Evolutionary conservation across 495 filamentous ascomycete species (phyloP), one percentile per base, ranked within the genome.

Genomic region (Podospora appendiculata): DNA sequence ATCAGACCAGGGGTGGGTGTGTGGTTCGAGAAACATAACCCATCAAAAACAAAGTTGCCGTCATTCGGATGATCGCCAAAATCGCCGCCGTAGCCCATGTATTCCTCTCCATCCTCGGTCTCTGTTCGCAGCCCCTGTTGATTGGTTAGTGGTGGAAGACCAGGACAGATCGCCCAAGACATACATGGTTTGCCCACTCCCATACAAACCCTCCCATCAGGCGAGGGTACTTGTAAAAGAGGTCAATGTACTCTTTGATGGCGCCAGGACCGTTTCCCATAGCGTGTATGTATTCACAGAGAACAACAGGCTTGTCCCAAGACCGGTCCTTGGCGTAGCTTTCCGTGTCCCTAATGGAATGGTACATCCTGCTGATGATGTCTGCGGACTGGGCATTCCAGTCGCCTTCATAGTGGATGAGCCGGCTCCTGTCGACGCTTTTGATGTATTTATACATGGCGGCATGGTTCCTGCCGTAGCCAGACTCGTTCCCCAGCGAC

Each of bases 221-320:
- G 9, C 79, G 70, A 4, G 74, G 79, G 50, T 85, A 73, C 46
- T 77, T 77, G 58, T 81, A 80, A 59, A 86, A 88, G 1, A 76
- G 69, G 9, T 87, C 78, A n/a, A 82, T 69, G 55, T 89, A 88
- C 60, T 88, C 86, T 47, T 80, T 74, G 19, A 87, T 67, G 1
- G 70, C 78, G 0, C 86, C 86, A 0, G 86, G 86, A 0, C 84
- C 86, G 55, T 88, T 89, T 0, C 86, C 86, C 85, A 89, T 88
- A 1, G 86, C 83, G 63, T 87, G 85, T 4, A 70, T 76, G 54
- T 79, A 90, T 58, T 89, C 86, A 53, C 85, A 88, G 43, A 88
- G 64, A 10, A 90, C 71, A 13, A 88, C 41, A 61, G 85, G 77
- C 47, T 79, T 79, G 19, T 69, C 58, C 70, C 72, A 79, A 12